Evolutionary conservation across 192 early-diverging fungal genomes (phyloP), one percentile per base, ranked within the genome.

Genomic region (Coemansia brasiliensis): DNA sequence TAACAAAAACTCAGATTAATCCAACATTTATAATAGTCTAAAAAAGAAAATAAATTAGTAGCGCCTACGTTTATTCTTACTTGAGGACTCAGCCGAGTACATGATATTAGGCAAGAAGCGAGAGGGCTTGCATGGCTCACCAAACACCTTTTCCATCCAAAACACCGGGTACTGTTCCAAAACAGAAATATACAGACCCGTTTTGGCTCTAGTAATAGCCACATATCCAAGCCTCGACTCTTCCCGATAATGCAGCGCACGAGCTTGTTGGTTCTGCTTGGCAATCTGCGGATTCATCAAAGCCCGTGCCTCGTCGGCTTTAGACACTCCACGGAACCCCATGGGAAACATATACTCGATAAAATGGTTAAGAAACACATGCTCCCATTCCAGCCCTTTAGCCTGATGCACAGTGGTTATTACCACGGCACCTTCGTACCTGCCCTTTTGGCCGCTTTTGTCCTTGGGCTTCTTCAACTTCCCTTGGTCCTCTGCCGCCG

Each of bases 371-470:
- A 79, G 17, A 58, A 73, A 79, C 5, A 73, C 70, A 27, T 73
- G 70, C 59, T 65, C 52, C 77, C 70, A 73, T 57, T 73, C 70
- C 32, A 79, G 57, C 0, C 66, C 70, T 56, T 79, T 79, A 5
- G 70, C 70, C 55, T 79, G 77, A 35, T 79, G 77, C 59, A 79
- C 67, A 0, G 70, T 79, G 22, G 58, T 63, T 2, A 79, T 73
- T 0, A 79, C 60, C 5, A 73, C 70, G 2, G 63, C 59, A 3
- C 58, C 48, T 26, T 58, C 53, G 10, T 50, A 26, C 24, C 57
- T 55, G 0, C 39, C 27, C 18, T 13, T 16, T 52, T 55, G 1
- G 17, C 29, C 25, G 8, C 48, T 39, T 13, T 12, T 20, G 13
- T 3, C 20, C 32, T 52, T 44, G 4, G 50, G 25, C 27, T 22